Evolutionary conservation across 139 green algal genomes (phyloP), one percentile per base, ranked within the genome.

Genomic region (Chlorella sp.): DNA sequence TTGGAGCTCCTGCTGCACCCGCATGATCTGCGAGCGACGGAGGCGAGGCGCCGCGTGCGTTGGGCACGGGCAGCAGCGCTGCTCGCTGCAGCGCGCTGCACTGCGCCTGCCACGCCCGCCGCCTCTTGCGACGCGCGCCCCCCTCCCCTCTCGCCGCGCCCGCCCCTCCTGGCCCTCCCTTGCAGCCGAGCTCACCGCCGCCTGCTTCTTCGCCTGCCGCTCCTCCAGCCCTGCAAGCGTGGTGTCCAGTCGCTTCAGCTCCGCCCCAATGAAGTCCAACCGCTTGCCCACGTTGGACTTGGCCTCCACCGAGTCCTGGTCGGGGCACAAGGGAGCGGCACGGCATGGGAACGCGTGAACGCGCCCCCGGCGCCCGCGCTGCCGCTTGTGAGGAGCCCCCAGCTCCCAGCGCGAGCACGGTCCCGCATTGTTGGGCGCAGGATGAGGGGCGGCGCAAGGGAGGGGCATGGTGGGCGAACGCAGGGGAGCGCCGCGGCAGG

Each of bases 261-360:
- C 87, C 31, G 53, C 64, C 19, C 66, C 77, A 60, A 93, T 98
- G 82, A 91, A 95, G 51, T 97, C 91, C 59, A 98, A 76, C n/a
- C 94, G 91, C 77, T 97, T 97, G 12, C 48, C 66, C 36, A 98
- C 93, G 77, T 97, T 98, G 6, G 91, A 79, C 23, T 88, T 90
- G 3, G 93, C 94, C 76, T 98, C 94, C 36, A 94, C 62, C 15
- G 90, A 74, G 68, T 98, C 94, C 76, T 97, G 92, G n/a, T n/a
- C n/a, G n/a, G n/a, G n/a, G n/a, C n/a, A n/a, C n/a, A n/a, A n/a
- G n/a, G n/a, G n/a, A n/a, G n/a, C n/a, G n/a, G n/a, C n/a, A n/a
- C n/a, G n/a, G n/a, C n/a, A n/a, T n/a, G n/a, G n/a, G n/a, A n/a
- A n/a, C n/a, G n/a, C n/a, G n/a, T n/a, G n/a, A n/a, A n/a, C n/a